A percentile compares a stretch with the other conserved stretches of the same genome.
Conservation (phyloP, 345 rosid species). For the Adansonia digitata region DNA sequence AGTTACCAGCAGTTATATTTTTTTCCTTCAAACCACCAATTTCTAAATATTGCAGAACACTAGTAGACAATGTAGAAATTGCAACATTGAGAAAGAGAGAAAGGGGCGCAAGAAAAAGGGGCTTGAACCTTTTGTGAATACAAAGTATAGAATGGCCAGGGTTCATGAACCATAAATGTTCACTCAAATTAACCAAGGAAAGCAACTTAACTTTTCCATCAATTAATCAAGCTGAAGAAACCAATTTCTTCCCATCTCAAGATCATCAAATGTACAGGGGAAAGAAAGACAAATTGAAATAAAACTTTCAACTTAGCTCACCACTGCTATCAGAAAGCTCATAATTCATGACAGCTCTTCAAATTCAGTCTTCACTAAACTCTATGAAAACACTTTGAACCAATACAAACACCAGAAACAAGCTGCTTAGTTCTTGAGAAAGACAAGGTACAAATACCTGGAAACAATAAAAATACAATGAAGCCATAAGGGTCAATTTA, state of each 20-base stretch:
- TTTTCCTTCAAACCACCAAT: neutral
- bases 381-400: slow-evolving; percentile 9
- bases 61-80: neutral
- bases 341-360: slow-evolving; percentile 40
- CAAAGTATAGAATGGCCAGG: neutral
- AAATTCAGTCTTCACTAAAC: neutral
- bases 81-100: neutral
- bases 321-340: slow-evolving; percentile 70
- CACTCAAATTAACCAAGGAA: neutral
- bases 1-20: neutral
- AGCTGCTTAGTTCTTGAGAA: neutral
- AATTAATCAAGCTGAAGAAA: neutral
- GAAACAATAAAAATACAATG: slow-evolving; percentile 11
- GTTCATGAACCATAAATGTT: neutral
- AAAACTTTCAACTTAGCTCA: slow-evolving; percentile 26
- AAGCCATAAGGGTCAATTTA: neutral
- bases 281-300: neutral
- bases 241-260: neutral
- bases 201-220: neutral
- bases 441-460: slow-evolving; percentile 19
- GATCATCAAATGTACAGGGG: neutral
- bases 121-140: neutral
- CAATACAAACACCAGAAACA: slow-evolving; percentile 6
- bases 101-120: neutral
- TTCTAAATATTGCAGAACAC: neutral